Percentiles rank a stretch among this genome's conserved stretches.
Evolutionary conservation across 345 rosid species (phyloP).

Genomic region (Schrenkiella parvula): DNA sequence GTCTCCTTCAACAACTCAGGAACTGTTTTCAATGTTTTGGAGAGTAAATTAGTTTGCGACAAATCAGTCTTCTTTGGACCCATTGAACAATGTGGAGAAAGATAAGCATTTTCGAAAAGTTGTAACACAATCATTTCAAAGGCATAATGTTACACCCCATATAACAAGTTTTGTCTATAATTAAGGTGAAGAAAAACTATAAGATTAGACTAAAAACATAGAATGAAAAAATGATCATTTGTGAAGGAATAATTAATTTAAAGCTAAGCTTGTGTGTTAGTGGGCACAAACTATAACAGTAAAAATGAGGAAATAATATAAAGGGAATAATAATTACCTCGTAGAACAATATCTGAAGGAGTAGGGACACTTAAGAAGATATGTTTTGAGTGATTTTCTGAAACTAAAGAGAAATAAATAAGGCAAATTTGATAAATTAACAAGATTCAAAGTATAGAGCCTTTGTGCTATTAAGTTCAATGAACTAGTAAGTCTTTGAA

Average conservation of each 20-base stretch:
- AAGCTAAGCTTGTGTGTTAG: constrained; percentile 30
- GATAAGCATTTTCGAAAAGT: constrained; percentile 28
- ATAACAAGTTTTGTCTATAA: constrained; percentile 2
- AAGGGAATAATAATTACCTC: constrained; percentile 30
- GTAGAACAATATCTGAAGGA: constrained; percentile 22
- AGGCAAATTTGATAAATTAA: background rate
- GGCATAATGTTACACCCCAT: constrained; percentile 33
- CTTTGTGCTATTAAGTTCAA: constrained; percentile 8
- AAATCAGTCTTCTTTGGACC: constrained; percentile 20
- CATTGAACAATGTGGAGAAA: background rate
- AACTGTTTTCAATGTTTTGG: constrained; percentile 13
- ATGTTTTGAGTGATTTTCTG: constrained; percentile 14
- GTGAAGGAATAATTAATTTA: constrained; percentile 26
- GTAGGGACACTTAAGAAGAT: constrained; percentile 23
- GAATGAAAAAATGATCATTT: constrained; percentile 7
- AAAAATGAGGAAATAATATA: constrained; percentile 17
- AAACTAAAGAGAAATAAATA: background rate
- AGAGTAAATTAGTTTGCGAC: constrained; percentile 17
- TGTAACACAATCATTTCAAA: constrained; percentile 30
- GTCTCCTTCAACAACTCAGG: constrained; percentile 22
- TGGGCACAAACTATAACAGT: constrained; percentile 22
- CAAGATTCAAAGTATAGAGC: constrained; percentile 18
- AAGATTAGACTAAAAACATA: constrained; percentile 9
- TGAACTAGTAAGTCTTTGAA: constrained; percentile 17
- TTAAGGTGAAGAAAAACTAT: constrained; percentile 10